These are phyloP conservation scores for Earliella scabrosa DNA, from an alignment of 1,284 basidiomycete species.

Conservation along the genomic window DNA sequence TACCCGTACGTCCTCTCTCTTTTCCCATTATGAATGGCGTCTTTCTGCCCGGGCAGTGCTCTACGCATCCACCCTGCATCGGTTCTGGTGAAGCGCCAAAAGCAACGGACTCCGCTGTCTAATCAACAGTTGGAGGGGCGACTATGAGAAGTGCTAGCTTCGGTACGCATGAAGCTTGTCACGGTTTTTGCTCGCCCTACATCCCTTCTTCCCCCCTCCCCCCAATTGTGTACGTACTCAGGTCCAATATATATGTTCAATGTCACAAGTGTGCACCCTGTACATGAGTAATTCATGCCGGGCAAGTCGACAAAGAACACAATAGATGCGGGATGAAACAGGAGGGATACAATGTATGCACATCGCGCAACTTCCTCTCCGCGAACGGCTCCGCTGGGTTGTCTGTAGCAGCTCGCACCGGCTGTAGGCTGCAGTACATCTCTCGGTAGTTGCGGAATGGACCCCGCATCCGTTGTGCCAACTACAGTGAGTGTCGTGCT, in stretches of 20 bases:
- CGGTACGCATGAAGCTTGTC: conserved; percentile 26
- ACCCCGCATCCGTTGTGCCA: too few species aligned
- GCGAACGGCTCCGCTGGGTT: too few species aligned
- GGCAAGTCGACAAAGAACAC: too few species aligned
- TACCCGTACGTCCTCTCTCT: background rate
- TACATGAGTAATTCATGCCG: too few species aligned
- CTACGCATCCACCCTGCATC: conserved; percentile 37
- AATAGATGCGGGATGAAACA: too few species aligned
- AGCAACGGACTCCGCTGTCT: conserved; percentile 29
- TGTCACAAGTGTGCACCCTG: too few species aligned
- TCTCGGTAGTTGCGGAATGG: too few species aligned
- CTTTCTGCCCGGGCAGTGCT: conserved; percentile 39
- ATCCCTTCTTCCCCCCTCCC: conserved; percentile 2
- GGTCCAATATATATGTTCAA: background rate
- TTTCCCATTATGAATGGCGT: conserved; percentile 21
- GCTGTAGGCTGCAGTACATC: too few species aligned
- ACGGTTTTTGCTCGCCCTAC: conserved; percentile 31
- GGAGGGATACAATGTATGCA: too few species aligned
- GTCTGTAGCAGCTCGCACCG: too few species aligned
- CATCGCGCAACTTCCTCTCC: too few species aligned
- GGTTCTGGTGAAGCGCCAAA: conserved; percentile 39
- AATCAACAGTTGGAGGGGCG: conserved; percentile 34
- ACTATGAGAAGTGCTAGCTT: conserved; percentile 31
- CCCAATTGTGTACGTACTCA: background rate
- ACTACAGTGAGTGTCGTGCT: too few species aligned